These are phyloP conservation scores for Rhizopogon vesiculosus DNA, from an alignment of 768 basidiomycete genomes.

Conservation along the genomic window DNA sequence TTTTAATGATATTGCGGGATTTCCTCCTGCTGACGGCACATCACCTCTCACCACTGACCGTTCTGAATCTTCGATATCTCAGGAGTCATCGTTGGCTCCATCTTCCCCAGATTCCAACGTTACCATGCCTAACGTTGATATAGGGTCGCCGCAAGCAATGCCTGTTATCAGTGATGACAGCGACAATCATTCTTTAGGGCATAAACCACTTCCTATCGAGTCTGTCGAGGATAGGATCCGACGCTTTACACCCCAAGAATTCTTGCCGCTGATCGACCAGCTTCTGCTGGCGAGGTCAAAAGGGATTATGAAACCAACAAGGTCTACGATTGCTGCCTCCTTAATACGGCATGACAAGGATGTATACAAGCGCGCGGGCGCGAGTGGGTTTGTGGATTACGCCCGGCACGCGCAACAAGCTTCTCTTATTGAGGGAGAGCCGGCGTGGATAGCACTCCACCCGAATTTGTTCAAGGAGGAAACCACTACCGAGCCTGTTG, in stretches of 20 bases:
- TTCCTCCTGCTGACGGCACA: too few species aligned
- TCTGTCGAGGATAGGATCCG: conserved; percentile 6
- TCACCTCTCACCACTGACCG: neutral
- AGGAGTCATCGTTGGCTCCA: neutral
- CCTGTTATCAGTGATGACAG: neutral
- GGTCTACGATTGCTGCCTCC: conserved; percentile 33
- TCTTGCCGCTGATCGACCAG: conserved; percentile 23
- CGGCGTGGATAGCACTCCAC: conserved; percentile 25
- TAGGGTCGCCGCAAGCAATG: neutral
- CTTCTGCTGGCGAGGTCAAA: conserved; percentile 20
- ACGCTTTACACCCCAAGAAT: conserved; percentile 19
- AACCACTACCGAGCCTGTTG: neutral
- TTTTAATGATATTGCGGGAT: too few species aligned
- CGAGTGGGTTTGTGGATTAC: conserved; percentile 22
- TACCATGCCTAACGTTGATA: neutral
- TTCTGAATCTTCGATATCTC: neutral
- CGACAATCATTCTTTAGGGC: conserved; percentile 1
- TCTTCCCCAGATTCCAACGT: neutral
- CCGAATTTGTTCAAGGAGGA: conserved; percentile 15
- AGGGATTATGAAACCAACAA: conserved; percentile 29
- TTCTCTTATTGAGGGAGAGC: conserved; percentile 16
- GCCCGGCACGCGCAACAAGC: conserved; percentile 18
- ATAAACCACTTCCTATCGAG: neutral
- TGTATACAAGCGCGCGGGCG: conserved; percentile 21
- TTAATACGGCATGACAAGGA: conserved; percentile 25